These are phyloP conservation scores for Paecilomyces fulvus DNA, from an alignment of 2,329 filamentous ascomycete genomes.

Conservation along the genomic window DNA sequence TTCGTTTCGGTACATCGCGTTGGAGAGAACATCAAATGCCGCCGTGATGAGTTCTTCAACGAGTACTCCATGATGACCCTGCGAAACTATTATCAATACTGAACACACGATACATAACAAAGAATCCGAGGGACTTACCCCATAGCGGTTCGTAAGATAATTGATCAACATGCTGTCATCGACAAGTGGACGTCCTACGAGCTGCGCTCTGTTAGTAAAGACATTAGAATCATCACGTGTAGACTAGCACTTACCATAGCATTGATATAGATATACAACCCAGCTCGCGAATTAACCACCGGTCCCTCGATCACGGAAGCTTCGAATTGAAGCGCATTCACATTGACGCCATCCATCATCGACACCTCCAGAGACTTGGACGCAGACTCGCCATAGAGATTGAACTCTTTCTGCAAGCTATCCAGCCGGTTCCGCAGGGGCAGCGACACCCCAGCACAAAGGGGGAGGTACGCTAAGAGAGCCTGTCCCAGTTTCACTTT, in stretches of 20 bases:
- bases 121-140: constrained; percentile 42
- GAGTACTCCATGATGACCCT: constrained; percentile 69
- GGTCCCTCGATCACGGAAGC: constrained; percentile 56
- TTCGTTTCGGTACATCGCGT: constrained; percentile 67
- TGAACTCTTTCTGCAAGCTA: constrained; percentile 33
- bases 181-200: constrained; percentile 71
- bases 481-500: constrained; percentile 31
- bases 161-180: constrained; percentile 72
- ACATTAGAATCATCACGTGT: not conserved
- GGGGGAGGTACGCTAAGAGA: constrained; percentile 30
- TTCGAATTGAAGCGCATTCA: constrained; percentile 45
- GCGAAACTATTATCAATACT: constrained; percentile 4
- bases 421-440: constrained; percentile 32
- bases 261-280: constrained; percentile 78
- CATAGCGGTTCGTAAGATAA: constrained; percentile 77
- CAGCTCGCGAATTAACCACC: constrained; percentile 66
- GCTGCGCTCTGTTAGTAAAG: constrained; percentile 43
- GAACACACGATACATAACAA: not conserved
- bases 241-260: constrained; percentile 50
- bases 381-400: constrained; percentile 32
- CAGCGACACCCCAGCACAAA: constrained; percentile 32
- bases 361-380: constrained; percentile 36
- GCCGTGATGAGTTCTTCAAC: constrained; percentile 78
- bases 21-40: constrained; percentile 82
- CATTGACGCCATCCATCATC: constrained; percentile 34